Evolutionary conservation across 257 asterid genomes (phyloP).

Genomic region (Vinca minor): DNA sequence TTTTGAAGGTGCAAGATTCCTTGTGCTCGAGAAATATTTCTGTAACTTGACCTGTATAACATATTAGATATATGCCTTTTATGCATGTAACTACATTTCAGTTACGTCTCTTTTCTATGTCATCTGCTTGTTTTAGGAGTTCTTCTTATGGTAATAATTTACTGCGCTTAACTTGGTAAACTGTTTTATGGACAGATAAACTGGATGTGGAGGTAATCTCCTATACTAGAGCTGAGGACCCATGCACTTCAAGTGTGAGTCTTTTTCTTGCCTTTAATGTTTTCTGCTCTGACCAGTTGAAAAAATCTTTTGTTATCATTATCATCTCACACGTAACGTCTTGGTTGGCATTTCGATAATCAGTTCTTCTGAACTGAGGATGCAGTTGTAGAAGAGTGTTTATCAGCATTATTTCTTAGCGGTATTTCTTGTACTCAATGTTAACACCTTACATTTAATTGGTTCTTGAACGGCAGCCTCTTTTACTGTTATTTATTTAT

Average conservation of each 20-base stretch:
- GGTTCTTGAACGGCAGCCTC: no score
- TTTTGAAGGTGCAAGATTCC: background rate
- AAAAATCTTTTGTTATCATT: background rate
- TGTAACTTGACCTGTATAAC: background rate
- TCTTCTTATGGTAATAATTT: background rate
- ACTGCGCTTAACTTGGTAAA: slow-evolving; percentile 1
- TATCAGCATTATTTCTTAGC: background rate
- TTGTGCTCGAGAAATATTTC: background rate
- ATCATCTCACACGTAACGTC: no score
- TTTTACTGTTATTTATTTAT: background rate
- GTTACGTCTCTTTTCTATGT: background rate
- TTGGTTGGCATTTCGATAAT: background rate
- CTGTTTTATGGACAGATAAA: slow-evolving; percentile 18
- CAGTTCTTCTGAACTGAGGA: background rate
- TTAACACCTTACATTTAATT: no score
- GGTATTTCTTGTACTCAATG: background rate
- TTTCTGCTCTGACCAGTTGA: background rate
- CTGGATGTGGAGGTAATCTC: slow-evolving; percentile 13
- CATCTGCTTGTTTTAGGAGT: background rate
- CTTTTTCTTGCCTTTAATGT: slow-evolving; percentile 3
- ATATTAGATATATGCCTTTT: background rate
- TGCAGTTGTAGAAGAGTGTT: background rate
- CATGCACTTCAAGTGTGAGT: slow-evolving; percentile 27
- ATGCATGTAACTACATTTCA: background rate
- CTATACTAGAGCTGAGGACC: slow-evolving; percentile 16